Evolutionary conservation across 1,139 yeast species (phyloP).

Genomic region (Saccharomyces hybrid): DNA sequence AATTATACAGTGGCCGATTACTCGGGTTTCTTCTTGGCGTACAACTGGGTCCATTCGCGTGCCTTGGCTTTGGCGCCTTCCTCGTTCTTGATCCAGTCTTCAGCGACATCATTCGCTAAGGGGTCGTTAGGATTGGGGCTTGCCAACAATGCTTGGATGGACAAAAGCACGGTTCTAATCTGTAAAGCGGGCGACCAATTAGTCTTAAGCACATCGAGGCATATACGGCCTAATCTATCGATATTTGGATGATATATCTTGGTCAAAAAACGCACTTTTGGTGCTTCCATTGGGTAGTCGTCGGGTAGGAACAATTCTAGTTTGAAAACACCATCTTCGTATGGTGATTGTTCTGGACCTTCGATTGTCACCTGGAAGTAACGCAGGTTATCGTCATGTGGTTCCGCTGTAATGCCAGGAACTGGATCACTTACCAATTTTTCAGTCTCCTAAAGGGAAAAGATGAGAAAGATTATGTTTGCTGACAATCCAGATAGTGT

Average conservation of each 20-base stretch:
- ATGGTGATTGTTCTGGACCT: constrained; percentile 67
- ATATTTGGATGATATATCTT: constrained; percentile 95
- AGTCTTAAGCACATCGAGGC: constrained; percentile 86
- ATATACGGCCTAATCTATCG: constrained; percentile 89
- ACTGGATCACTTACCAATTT: constrained; percentile 89
- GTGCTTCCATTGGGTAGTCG: constrained; percentile 71
- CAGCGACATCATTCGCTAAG: constrained; percentile 94
- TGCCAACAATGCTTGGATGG: constrained; percentile 88
- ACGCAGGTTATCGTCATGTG: constrained; percentile 88
- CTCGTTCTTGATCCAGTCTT: constrained; percentile 89
- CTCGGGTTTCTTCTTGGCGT: constrained; percentile 37
- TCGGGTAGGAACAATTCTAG: constrained; percentile 47
- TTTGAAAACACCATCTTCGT: constrained; percentile 57
- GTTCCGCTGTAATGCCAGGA: constrained; percentile 88
- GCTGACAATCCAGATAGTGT: background rate
- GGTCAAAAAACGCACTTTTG: constrained; percentile 85
- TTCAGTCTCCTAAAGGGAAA: constrained; percentile 65
- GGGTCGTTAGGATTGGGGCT: constrained; percentile 99
- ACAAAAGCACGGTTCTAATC: constrained; percentile 84
- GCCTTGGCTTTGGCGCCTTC: constrained; percentile 75
- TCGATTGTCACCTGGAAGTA: constrained; percentile 84
- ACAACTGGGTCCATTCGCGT: constrained; percentile 73
- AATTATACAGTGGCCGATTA: background rate
- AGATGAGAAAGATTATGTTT: background rate
- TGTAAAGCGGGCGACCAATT: constrained; percentile 98